Evolutionary conservation across 345 rosid species (phyloP).

Genomic region (Clausena lansium): DNA sequence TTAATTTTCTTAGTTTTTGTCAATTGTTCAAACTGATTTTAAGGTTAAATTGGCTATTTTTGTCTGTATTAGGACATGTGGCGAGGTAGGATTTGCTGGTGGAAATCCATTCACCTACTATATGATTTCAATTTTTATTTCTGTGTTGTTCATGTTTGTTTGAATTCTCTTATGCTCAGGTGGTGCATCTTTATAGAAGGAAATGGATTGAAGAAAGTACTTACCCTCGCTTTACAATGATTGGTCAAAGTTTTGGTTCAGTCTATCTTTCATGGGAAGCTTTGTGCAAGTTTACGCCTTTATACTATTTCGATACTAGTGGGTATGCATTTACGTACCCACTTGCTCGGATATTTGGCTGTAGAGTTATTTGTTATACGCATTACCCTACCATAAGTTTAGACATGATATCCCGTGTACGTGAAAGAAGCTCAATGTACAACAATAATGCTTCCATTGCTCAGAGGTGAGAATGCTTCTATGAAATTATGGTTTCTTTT

Average conservation of each 20-base stretch:
- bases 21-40: no score
- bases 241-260: conserved; percentile 96
- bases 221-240: conserved; percentile 88
- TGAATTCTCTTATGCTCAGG: conserved; percentile 38
- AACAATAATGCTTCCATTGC: conserved; percentile 72
- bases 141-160: background rate
- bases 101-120: no score
- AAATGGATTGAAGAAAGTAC: conserved; percentile 85
- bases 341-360: conserved; percentile 85
- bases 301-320: conserved; percentile 68
- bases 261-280: conserved; percentile 91
- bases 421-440: conserved; percentile 65
- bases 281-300: conserved; percentile 69
- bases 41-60: no score
- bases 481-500: background rate
- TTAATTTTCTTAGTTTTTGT: no score
- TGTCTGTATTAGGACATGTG: no score
- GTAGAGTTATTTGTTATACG: conserved; percentile 88
- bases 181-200: conserved; percentile 67
- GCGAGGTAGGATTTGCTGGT: no score
- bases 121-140: background rate
- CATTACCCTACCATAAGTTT: conserved; percentile 94
- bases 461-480: conserved; percentile 47
- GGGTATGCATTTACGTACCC: conserved; percentile 97
- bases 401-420: conserved; percentile 93